Percentiles rank a stretch among this genome's conserved stretches.
Evolutionary conservation across 176 grass and related monocot genomes (phyloP).

Genomic region (Aegilops umbellulata): DNA sequence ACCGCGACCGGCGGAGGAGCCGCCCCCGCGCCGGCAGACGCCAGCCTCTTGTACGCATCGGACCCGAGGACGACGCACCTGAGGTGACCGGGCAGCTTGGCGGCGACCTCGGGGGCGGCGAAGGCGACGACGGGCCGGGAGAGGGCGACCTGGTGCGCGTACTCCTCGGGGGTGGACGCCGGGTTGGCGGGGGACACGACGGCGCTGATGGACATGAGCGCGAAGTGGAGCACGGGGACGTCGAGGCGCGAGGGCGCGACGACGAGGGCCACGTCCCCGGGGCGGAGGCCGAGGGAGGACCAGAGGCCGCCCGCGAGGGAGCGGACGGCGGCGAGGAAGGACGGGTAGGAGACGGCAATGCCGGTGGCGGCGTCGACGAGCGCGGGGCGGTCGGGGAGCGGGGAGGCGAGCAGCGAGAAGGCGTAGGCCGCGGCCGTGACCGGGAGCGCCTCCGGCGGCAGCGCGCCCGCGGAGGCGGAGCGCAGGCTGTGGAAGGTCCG

Average conservation of each 20-base stretch:
- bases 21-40: not conserved
- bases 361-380: conserved; percentile 48
- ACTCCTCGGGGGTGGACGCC: conserved; percentile 45
- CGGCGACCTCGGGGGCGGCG: conserved; percentile 29
- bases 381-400: conserved; percentile 43
- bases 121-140: conserved; percentile 55
- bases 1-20: conserved; percentile 34
- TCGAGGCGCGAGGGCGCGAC: conserved; percentile 50
- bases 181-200: conserved; percentile 74
- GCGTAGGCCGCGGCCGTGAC: conserved; percentile 48
- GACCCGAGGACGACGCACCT: conserved; percentile 55
- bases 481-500: conserved; percentile 69
- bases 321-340: conserved; percentile 49
- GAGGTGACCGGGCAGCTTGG: conserved; percentile 38
- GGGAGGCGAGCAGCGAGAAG: conserved; percentile 44
- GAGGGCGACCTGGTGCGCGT: conserved; percentile 45
- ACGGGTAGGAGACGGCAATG: conserved; percentile 53
- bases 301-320: conserved; percentile 50
- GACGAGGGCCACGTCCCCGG: conserved; percentile 54
- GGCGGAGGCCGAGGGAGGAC: conserved; percentile 34
- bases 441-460: conserved; percentile 48
- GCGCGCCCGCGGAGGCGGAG: not conserved
- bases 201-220: conserved; percentile 69
- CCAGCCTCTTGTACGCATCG: conserved; percentile 32
- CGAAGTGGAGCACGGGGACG: conserved; percentile 54